Percentiles rank a stretch among this genome's conserved stretches.
phyloP scores from a whole-genome alignment of 805 yeast genomes.

The Candida lessepsii region DNA sequence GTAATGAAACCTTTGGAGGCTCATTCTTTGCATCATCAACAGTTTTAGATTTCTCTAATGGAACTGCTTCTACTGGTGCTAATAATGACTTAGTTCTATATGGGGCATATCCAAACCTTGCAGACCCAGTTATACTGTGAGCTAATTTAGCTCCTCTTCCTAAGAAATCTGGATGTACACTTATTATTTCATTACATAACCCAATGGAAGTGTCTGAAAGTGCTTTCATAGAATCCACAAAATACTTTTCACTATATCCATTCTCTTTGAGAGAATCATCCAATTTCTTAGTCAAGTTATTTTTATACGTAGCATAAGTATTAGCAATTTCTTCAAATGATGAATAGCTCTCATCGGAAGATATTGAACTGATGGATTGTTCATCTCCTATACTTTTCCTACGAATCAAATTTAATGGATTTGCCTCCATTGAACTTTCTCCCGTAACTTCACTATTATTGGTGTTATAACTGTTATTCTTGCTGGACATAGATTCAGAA shows the following conservation, averaged over 20 bases:
- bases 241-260: constrained; percentile 27
- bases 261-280: constrained; percentile 11
- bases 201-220: constrained; percentile 35
- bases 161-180: constrained; percentile 37
- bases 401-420: not conserved
- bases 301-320: constrained; percentile 29
- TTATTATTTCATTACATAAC: constrained; percentile 36
- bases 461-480: not conserved
- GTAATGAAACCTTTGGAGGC: constrained; percentile 20
- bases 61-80: constrained; percentile 25
- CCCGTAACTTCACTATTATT: not conserved
- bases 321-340: constrained; percentile 41
- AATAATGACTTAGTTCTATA: constrained; percentile 43
- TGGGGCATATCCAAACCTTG: constrained; percentile 37
- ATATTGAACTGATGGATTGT: constrained; percentile 17
- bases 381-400: not conserved
- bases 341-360: constrained; percentile 32
- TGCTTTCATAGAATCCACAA: constrained; percentile 23
- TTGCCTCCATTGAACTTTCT: not conserved
- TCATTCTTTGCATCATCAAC: not conserved
- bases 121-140: constrained; percentile 42
- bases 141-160: constrained; percentile 45
- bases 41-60: constrained; percentile 10
- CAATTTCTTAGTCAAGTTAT: constrained; percentile 19
- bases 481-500: not conserved